A percentile compares a stretch with the other conserved stretches of the same genome.
Evolutionary conservation across 2,329 filamentous ascomycete species (phyloP).

Genomic region (Stachybotrys chlorohalonatus): DNA sequence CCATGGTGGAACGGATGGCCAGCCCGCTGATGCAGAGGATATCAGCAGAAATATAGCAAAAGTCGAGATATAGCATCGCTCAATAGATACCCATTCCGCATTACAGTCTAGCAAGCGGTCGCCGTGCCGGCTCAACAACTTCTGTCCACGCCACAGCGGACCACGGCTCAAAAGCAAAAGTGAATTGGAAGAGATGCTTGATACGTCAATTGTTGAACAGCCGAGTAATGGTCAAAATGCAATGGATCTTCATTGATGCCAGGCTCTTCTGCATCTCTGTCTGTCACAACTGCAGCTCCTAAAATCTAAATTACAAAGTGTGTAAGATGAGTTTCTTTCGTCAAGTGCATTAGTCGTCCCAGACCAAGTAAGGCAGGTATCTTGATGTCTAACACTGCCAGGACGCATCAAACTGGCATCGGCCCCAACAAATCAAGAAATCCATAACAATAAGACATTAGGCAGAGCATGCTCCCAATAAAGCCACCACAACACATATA

Average conservation of each 20-base stretch:
- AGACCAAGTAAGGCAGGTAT: constrained; percentile 26
- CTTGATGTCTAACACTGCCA: constrained; percentile 18
- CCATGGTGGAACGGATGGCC: not conserved
- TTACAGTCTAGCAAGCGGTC: no score
- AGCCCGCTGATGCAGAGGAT: not conserved
- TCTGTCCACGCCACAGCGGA: no score
- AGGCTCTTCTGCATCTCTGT: constrained; percentile 10
- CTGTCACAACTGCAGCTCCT: constrained; percentile 14
- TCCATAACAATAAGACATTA: constrained; percentile 6
- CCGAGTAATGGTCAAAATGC: constrained; percentile 1
- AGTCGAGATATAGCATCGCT: not conserved
- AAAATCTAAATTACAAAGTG: constrained; percentile 31
- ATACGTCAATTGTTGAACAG: no score
- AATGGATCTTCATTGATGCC: constrained; percentile 11
- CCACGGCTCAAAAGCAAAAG: not conserved
- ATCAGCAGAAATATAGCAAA: not conserved
- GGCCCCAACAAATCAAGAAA: constrained; percentile 5
- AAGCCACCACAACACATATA: not conserved
- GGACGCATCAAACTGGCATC: constrained; percentile 9
- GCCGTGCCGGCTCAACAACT: no score
- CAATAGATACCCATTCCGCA: not conserved
- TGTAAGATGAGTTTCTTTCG: constrained; percentile 21
- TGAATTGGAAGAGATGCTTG: not conserved
- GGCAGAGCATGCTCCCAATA: not conserved
- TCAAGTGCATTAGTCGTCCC: constrained; percentile 23